A percentile compares a stretch with the other conserved stretches of the same genome.
Evolutionary conservation across 1,284 basidiomycete genomes (phyloP).

Genomic region (Naganishia sp.): DNA sequence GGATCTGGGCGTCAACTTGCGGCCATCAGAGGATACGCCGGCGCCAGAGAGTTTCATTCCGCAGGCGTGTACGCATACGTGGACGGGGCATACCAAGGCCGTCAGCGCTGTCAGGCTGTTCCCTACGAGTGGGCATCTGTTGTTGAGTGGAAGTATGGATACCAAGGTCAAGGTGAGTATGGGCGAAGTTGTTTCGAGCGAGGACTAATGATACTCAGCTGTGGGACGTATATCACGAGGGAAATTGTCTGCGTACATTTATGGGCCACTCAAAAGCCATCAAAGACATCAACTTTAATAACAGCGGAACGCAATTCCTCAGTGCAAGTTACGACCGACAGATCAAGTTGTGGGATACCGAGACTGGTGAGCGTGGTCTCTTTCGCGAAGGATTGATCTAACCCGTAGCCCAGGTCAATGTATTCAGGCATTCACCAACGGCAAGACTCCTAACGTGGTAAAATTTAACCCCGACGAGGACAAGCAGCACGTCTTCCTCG

Average conservation of each 20-base stretch:
- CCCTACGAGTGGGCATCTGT: conserved; percentile 86
- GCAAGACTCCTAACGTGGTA: conserved; percentile 93
- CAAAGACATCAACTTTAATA: conserved; percentile 92
- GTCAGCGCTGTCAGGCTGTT: conserved; percentile 91
- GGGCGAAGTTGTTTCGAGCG: background rate
- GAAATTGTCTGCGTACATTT: conserved; percentile 94
- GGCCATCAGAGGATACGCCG: conserved; percentile 68
- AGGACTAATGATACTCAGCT: conserved; percentile 60
- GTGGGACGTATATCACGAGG: conserved; percentile 97
- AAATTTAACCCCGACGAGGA: conserved; percentile 94
- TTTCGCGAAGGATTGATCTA: background rate
- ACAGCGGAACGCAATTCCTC: conserved; percentile 84
- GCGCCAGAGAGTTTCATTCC: conserved; percentile 91
- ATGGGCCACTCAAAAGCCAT: conserved; percentile 96
- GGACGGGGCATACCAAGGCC: conserved; percentile 94
- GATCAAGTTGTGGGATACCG: conserved; percentile 99
- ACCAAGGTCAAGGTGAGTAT: conserved; percentile 88
- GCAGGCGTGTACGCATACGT: conserved; percentile 93
- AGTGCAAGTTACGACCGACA: conserved; percentile 93
- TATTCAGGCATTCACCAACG: conserved; percentile 90
- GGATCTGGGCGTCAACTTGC: conserved; percentile 64
- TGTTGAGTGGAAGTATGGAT: conserved; percentile 95
- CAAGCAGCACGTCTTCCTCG: conserved; percentile 93
- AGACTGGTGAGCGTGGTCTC: conserved; percentile 64
- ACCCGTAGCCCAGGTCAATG: conserved; percentile 64